A percentile compares a stretch with the other conserved stretches of the same genome.
Conservation (phyloP, 2,329 filamentous ascomycete genomes). For the Lizonia empirigonia region DNA sequence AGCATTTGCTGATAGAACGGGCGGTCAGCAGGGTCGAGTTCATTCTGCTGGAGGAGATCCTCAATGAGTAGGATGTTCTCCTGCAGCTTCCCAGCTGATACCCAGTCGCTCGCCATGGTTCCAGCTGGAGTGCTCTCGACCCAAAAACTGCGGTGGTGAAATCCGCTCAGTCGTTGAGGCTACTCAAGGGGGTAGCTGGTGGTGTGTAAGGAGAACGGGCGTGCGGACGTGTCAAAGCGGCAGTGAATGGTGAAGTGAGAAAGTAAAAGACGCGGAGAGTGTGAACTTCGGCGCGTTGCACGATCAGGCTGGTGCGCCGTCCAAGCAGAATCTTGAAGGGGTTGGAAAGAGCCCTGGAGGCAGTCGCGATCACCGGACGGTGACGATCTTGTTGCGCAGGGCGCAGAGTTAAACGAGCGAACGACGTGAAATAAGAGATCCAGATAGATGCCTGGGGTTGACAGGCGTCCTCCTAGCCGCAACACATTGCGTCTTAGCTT, state of each 20-base stretch:
- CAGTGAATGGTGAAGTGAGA: slow-evolving; percentile 2
- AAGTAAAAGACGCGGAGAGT: not conserved
- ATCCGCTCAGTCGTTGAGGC: not conserved
- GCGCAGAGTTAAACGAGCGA: not conserved
- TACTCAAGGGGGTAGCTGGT: not conserved
- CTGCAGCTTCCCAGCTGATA: slow-evolving; percentile 6
- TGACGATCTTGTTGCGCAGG: slow-evolving; percentile 2
- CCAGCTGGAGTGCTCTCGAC: not conserved
- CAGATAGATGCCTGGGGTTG: not conserved
- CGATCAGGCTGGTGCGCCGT: slow-evolving; percentile 5
- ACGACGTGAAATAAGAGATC: not conserved
- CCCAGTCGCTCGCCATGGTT: slow-evolving; percentile 2
- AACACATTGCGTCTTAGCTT: slow-evolving; percentile 2
- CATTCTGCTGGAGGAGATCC: slow-evolving; percentile 6
- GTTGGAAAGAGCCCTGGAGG: not conserved
- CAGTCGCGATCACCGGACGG: not conserved
- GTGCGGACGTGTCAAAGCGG: not conserved
- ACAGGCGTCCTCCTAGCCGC: not conserved
- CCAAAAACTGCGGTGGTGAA: not conserved
- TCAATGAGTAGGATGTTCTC: slow-evolving; percentile 11
- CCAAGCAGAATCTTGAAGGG: slow-evolving; percentile 6
- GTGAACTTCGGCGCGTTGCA: not conserved
- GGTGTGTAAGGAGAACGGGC: not conserved
- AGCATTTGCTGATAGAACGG: slow-evolving; percentile 14
- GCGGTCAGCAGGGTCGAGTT: slow-evolving; percentile 2